Evolutionary conservation across 768 basidiomycete species (phyloP).

Genomic region (Imleria badia): DNA sequence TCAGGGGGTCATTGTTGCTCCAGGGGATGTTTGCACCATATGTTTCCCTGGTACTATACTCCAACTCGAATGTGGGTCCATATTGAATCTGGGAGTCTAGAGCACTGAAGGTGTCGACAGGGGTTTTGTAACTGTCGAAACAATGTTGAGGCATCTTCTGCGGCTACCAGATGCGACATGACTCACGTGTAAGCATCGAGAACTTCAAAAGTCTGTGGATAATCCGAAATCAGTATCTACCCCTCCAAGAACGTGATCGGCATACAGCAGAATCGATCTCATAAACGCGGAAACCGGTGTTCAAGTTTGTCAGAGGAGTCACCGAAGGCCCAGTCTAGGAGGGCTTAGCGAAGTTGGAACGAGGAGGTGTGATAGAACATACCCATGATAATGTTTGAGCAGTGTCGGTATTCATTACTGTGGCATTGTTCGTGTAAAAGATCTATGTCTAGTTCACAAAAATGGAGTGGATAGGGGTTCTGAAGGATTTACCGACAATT

Average conservation of each 20-base stretch:
- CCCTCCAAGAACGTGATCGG: background rate
- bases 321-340: slow-evolving; percentile 65
- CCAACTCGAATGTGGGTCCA: slow-evolving; percentile 61
- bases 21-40: slow-evolving; percentile 61
- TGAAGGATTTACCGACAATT: slow-evolving; percentile 50
- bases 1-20: slow-evolving; percentile 64
- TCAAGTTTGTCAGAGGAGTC: slow-evolving; percentile 68
- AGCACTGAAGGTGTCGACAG: slow-evolving; percentile 56
- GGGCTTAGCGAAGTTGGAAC: slow-evolving; percentile 7
- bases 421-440: slow-evolving; percentile 72
- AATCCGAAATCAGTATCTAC: slow-evolving; percentile 1
- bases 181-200: slow-evolving; percentile 75
- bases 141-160: background rate
- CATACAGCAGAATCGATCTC: slow-evolving; percentile 56
- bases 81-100: slow-evolving; percentile 54
- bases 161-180: background rate
- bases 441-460: slow-evolving; percentile 41
- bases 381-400: slow-evolving; percentile 58
- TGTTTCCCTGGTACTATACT: slow-evolving; percentile 69
- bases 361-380: slow-evolving; percentile 13
- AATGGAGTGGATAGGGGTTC: background rate
- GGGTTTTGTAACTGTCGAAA: slow-evolving; percentile 55
- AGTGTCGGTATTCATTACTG: slow-evolving; percentile 51
- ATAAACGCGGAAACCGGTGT: slow-evolving; percentile 64
- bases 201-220: slow-evolving; percentile 69